Evolutionary conservation across 805 yeast species (phyloP).

Genomic region (Komagataella phaffii): DNA sequence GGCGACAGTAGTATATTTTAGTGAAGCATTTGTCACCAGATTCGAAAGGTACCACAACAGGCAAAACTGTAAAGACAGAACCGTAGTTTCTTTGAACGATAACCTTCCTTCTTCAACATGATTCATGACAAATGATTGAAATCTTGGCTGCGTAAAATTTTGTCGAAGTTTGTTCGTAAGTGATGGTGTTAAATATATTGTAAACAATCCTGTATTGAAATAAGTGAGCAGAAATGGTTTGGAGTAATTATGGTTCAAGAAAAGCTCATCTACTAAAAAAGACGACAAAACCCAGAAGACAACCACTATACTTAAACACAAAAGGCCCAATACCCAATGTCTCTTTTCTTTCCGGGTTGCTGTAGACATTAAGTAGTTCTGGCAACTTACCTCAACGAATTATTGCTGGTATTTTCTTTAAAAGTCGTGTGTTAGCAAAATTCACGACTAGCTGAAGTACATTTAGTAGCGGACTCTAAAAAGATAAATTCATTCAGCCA

Average conservation of each 20-base stretch:
- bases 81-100: slow-evolving; percentile 49
- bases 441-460: background rate
- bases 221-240: slow-evolving; percentile 93
- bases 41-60: slow-evolving; percentile 86
- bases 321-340: slow-evolving; percentile 68
- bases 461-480: too few relatives aligned
- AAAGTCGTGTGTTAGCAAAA: background rate
- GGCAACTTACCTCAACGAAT: background rate
- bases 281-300: slow-evolving; percentile 86
- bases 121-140: background rate
- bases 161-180: background rate
- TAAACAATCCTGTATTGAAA: slow-evolving; percentile 76
- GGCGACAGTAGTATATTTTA: slow-evolving; percentile 84
- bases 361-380: background rate
- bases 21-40: slow-evolving; percentile 75
- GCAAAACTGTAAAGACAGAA: slow-evolving; percentile 69
- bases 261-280: slow-evolving; percentile 66
- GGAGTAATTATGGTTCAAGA: slow-evolving; percentile 51
- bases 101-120: slow-evolving; percentile 11
- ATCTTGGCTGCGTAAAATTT: slow-evolving; percentile 1
- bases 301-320: slow-evolving; percentile 64
- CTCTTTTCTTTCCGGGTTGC: background rate
- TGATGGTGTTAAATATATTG: slow-evolving; percentile 58
- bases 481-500: too few relatives aligned
- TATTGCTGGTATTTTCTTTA: background rate